Evolutionary conservation across 306 rosid species (phyloP), one percentile per base, ranked within the genome.

Genomic region (Pyrus communis): DNA sequence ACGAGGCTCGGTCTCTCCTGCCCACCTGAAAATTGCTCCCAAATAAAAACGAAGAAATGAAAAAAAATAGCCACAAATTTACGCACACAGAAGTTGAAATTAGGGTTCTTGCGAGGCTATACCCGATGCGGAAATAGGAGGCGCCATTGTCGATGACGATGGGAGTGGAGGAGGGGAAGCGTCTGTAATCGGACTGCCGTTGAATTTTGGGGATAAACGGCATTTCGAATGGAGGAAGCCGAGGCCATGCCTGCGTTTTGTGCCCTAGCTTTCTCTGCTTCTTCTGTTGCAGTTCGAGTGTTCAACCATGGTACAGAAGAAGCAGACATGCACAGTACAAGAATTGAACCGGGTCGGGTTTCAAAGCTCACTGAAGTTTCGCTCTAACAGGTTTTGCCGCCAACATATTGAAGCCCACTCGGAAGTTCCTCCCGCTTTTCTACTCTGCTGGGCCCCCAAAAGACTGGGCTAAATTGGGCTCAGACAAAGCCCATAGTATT

Each of bases 1-100:
- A 70, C 99, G 99, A 51, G 99, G 99, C 30, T 95, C 89, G 67
- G 87, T 58, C 88, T 92, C 99, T 42, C 99, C 97, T 0, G 97
- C 98, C 99, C 99, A 92, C 33, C 99, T 92, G 83, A 73, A 40
- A 82, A 77, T 15, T 63, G 42, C 3, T 1, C 71, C 59, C 12
- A 59, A 54, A 30, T 42, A 2, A 71, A 17, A 52, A 13, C 2
- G 0, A 11, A 28, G 22, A 33, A 52, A 51, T 51, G 13, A 17
- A 33, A 9, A 64, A 22, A 54, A 2, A 57, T 15, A 3, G 25
- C 11, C 27, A 38, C 31, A 18, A 21, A 33, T 6, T 55, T 27
- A 69, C 9, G 49, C 11, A 22, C 2, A 8, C 11, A 5, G 12
- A 30, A 38, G 58, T 60, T 31, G 67, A 84, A 51, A 83, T 85